Conservation (phyloP, 169 alveolate genomes). For the Plasmodium gaboni region DNA sequence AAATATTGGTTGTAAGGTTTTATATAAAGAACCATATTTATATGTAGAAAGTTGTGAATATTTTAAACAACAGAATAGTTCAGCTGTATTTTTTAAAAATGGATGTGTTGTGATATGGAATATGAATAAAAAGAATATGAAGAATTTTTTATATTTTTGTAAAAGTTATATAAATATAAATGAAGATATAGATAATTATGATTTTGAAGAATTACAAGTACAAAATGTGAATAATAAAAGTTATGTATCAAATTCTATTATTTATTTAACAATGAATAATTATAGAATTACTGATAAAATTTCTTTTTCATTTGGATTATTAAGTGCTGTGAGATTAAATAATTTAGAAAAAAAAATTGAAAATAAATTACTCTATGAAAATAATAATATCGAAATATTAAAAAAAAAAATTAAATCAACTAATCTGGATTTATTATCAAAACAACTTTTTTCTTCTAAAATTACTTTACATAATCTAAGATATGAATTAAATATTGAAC, state of each 20-base stretch:
- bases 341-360: slow-evolving; percentile 76
- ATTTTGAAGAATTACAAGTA: slow-evolving; percentile 72
- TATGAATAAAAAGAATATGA: slow-evolving; percentile 70
- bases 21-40: slow-evolving; percentile 75
- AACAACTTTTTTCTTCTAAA: slow-evolving; percentile 69
- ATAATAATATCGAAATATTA: slow-evolving; percentile 71
- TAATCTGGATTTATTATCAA: slow-evolving; percentile 63
- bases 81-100: slow-evolving; percentile 68
- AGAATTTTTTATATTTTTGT: slow-evolving; percentile 29
- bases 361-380: slow-evolving; percentile 70
- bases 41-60: slow-evolving; percentile 75
- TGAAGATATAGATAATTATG: slow-evolving; percentile 34
- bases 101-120: slow-evolving; percentile 77
- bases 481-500: slow-evolving; percentile 70
- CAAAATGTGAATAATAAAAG: slow-evolving; percentile 69
- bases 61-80: slow-evolving; percentile 75
- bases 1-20: slow-evolving; percentile 41
- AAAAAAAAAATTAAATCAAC: slow-evolving; percentile 70
- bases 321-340: slow-evolving; percentile 72
- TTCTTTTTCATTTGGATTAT: slow-evolving; percentile 58
- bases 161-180: slow-evolving; percentile 12
- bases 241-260: slow-evolving; percentile 63
- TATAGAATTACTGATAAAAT: slow-evolving; percentile 72
- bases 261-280: slow-evolving; percentile 43
- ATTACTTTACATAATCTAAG: slow-evolving; percentile 67